A percentile compares a stretch with the other conserved stretches of the same genome.
These are phyloP conservation scores for Niveomyces coronatus DNA, from an alignment of 2,329 filamentous ascomycete species.

Conservation along the genomic window DNA sequence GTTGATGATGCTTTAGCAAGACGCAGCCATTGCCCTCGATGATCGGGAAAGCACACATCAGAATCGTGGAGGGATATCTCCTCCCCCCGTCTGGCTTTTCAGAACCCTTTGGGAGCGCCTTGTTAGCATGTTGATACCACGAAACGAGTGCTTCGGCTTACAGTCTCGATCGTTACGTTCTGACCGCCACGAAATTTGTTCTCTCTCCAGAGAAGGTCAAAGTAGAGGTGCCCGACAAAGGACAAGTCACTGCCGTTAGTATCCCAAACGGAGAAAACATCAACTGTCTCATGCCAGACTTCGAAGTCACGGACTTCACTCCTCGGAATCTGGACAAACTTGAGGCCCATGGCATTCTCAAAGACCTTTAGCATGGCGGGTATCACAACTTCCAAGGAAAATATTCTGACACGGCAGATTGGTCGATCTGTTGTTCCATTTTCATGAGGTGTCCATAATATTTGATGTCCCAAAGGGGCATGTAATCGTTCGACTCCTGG, in stretches of 20 bases:
- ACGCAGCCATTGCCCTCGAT: constrained; percentile 23
- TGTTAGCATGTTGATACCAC: no score
- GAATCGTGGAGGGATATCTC: neutral
- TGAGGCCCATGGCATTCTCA: neutral
- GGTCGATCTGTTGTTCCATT: neutral
- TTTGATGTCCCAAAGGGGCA: neutral
- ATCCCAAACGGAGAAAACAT: neutral
- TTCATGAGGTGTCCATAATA: neutral
- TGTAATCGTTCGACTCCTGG: no score
- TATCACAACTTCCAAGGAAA: neutral
- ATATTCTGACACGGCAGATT: neutral
- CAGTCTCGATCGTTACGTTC: neutral
- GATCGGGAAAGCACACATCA: neutral
- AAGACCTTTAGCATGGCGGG: neutral
- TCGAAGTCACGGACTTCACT: neutral
- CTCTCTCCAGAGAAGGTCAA: neutral
- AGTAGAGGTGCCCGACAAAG: neutral
- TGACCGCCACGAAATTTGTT: neutral
- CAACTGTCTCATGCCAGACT: neutral
- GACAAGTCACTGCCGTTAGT: neutral
- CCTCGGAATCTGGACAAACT: neutral
- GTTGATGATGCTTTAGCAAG: constrained; percentile 44
- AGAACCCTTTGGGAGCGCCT: no score
- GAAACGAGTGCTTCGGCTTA: no score
- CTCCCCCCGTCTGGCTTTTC: neutral